A percentile compares a stretch with the other conserved stretches of the same genome.
These are phyloP conservation scores for Trichocomaceae sp. DNA, from an alignment of 2,329 filamentous ascomycete species.

Conservation along the genomic window DNA sequence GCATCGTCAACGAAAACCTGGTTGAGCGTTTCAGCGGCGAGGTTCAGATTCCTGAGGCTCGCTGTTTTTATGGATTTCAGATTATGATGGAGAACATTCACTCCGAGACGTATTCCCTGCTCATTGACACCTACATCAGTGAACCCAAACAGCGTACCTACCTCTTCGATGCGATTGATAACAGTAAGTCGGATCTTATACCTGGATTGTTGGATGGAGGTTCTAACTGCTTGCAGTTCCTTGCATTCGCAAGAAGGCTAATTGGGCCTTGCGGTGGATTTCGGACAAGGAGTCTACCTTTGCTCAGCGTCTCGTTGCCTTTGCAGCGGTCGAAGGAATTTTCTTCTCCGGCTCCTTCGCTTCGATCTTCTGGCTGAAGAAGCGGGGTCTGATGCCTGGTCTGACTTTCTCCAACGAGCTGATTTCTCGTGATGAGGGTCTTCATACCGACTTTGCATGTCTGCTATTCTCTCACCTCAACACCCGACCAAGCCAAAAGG, in stretches of 20 bases:
- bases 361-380: conserved; percentile 99
- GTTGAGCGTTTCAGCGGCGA: conserved; percentile 96
- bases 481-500: conserved; percentile 74
- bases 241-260: conserved; percentile 96
- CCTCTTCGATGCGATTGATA: conserved; percentile 98
- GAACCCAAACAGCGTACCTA: conserved; percentile 89
- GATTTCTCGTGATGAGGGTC: conserved; percentile 97
- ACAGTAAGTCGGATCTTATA: conserved; percentile 56
- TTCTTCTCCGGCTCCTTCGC: conserved; percentile 99
- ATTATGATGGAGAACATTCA: conserved; percentile 99
- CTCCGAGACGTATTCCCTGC: conserved; percentile 97
- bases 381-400: conserved; percentile 97
- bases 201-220: background rate
- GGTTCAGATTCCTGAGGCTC: conserved; percentile 94
- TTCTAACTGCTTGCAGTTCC: conserved; percentile 56
- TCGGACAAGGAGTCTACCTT: conserved; percentile 89
- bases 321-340: conserved; percentile 97
- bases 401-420: conserved; percentile 99
- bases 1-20: conserved; percentile 99
- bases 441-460: conserved; percentile 98
- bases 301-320: conserved; percentile 89
- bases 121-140: conserved; percentile 99
- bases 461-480: conserved; percentile 96
- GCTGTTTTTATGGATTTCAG: conserved; percentile 99
- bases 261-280: conserved; percentile 97